Percentiles rank a stretch among this genome's conserved stretches.
Conservation (phyloP, 2,329 filamentous ascomycete genomes). For the Colletotrichum sp. region DNA sequence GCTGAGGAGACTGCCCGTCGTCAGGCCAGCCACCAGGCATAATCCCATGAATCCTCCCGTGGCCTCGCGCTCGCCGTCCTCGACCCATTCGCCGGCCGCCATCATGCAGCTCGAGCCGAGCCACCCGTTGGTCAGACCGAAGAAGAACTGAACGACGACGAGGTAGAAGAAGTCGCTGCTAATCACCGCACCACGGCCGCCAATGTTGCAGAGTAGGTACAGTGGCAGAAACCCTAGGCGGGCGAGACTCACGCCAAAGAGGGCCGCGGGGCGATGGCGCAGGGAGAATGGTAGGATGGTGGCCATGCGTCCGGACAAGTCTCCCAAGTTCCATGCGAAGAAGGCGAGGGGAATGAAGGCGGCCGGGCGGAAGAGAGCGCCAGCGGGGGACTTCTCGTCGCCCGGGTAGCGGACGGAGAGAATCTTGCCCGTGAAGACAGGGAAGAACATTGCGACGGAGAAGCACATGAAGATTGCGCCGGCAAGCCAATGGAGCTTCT, state of each 20-base stretch:
- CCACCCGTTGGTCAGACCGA: constrained; percentile 88
- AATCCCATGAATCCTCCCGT: constrained; percentile 94
- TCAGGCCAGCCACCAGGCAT: constrained; percentile 83
- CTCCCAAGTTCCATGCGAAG: constrained; percentile 92
- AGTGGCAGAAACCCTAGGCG: constrained; percentile 79
- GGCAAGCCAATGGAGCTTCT: constrained; percentile 80
- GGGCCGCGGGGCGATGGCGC: constrained; percentile 64
- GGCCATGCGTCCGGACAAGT: constrained; percentile 76
- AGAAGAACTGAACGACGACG: constrained; percentile 79
- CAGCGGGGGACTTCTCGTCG: constrained; percentile 31
- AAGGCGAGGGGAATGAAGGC: constrained; percentile 91
- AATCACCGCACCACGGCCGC: constrained; percentile 75
- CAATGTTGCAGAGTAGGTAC: constrained; percentile 89
- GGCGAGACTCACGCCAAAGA: constrained; percentile 72
- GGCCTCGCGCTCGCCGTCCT: constrained; percentile 82
- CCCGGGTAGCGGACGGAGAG: constrained; percentile 41
- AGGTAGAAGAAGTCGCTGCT: constrained; percentile 89
- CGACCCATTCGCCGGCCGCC: constrained; percentile 82
- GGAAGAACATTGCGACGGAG: constrained; percentile 89
- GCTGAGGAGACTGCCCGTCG: constrained; percentile 86
- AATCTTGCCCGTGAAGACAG: constrained; percentile 82
- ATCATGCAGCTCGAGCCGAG: constrained; percentile 91
- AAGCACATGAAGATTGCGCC: constrained; percentile 84
- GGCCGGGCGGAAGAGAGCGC: constrained; percentile 67
- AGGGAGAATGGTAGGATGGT: constrained; percentile 65